A percentile compares a stretch with the other conserved stretches of the same genome.
These are phyloP conservation scores for Diaporthe batatas DNA, from an alignment of 2,329 filamentous ascomycete species.

Conservation along the genomic window DNA sequence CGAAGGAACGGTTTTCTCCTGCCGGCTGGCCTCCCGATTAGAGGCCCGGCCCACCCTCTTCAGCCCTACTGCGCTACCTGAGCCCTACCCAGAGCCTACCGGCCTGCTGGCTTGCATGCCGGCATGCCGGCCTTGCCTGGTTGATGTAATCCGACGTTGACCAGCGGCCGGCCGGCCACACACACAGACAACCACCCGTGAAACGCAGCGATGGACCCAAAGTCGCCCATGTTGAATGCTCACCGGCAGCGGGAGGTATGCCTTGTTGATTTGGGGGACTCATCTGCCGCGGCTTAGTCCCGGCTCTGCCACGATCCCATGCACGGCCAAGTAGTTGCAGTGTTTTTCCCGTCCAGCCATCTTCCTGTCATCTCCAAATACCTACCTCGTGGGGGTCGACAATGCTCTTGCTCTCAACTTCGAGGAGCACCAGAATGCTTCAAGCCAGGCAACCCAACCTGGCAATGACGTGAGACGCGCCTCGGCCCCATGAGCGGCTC, in stretches of 20 bases:
- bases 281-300: not conserved
- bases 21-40: conserved; percentile 26
- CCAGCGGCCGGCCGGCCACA: not conserved
- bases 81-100: not conserved
- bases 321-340: no score
- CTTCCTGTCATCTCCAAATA: no score
- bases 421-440: conserved; percentile 1
- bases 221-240: no score
- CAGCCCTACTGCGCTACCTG: conserved; percentile 39
- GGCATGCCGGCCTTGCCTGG: conserved; percentile 3
- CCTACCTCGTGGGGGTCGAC: conserved; percentile 5
- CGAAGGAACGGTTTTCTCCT: conserved; percentile 28
- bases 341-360: not conserved
- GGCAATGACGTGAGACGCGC: conserved; percentile 22
- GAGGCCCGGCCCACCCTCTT: conserved; percentile 28
- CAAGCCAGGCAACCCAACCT: conserved; percentile 3
- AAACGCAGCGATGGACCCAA: not conserved
- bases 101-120: not conserved
- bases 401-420: conserved; percentile 13
- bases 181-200: not conserved
- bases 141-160: not conserved
- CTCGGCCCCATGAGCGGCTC: not conserved
- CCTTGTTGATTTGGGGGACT: not conserved
- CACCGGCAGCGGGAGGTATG: not conserved
- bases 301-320: not conserved